These are phyloP conservation scores for Vachellia pachyceras DNA, from an alignment of 306 rosid species.

Conservation along the genomic window DNA sequence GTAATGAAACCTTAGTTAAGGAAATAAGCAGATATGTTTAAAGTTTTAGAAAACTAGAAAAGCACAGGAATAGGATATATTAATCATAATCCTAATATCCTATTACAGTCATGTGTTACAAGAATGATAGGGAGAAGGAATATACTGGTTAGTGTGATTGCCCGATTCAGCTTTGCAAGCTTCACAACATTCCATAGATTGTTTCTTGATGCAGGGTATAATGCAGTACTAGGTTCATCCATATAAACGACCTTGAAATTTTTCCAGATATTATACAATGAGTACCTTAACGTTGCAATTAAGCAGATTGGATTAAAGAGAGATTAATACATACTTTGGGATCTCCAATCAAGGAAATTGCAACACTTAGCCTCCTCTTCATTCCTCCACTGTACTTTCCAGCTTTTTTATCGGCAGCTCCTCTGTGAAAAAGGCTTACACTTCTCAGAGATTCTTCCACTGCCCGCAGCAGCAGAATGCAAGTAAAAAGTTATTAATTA, in stretches of 20 bases:
- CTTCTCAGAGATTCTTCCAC: slow-evolving; percentile 90
- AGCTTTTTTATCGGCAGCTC: slow-evolving; percentile 78
- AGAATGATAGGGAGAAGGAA: slow-evolving; percentile 33
- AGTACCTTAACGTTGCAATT: slow-evolving; percentile 7
- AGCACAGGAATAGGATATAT: no score
- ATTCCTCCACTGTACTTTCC: slow-evolving; percentile 95
- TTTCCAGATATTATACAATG: slow-evolving; percentile 2
- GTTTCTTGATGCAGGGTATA: slow-evolving; percentile 91
- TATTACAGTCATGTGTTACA: slow-evolving; percentile 8
- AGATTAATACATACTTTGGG: slow-evolving; percentile 60
- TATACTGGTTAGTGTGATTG: slow-evolving; percentile 86
- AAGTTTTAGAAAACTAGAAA: background rate
- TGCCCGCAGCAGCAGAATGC: slow-evolving; percentile 62
- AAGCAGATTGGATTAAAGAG: slow-evolving; percentile 19
- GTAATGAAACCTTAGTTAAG: background rate
- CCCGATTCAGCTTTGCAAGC: slow-evolving; percentile 85
- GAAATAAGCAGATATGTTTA: slow-evolving; percentile 8
- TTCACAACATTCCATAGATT: slow-evolving; percentile 84
- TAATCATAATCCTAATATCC: slow-evolving; percentile 19
- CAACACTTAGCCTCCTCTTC: slow-evolving; percentile 97
- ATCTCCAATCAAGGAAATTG: slow-evolving; percentile 87
- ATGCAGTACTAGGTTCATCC: slow-evolving; percentile 95
- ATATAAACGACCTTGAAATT: slow-evolving; percentile 80
- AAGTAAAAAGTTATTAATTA: slow-evolving; percentile 16
- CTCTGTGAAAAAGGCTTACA: slow-evolving; percentile 80